Percentiles rank a stretch among this genome's conserved stretches.
These are phyloP conservation scores for Singerocomus inundabilis DNA, from an alignment of 1,284 basidiomycete species.

Conservation along the genomic window DNA sequence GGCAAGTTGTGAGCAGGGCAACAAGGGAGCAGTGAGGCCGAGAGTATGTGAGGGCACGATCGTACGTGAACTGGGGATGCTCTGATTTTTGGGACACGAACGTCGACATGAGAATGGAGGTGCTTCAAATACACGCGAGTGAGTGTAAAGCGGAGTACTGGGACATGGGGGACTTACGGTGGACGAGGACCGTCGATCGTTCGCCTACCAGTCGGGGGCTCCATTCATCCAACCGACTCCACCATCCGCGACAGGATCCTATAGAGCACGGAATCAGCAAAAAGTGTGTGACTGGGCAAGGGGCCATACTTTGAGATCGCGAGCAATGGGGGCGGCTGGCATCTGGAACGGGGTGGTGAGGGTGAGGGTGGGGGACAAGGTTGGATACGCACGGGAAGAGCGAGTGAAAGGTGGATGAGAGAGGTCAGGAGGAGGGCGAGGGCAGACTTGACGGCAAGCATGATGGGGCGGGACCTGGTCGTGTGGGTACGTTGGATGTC, in stretches of 20 bases:
- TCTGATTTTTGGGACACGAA: conserved; percentile 9
- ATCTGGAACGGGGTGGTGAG: conserved; percentile 7
- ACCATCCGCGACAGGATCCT: conserved; percentile 20
- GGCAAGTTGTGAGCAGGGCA: conserved; percentile 9
- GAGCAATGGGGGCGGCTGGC: conserved; percentile 6
- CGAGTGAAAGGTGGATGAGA: conserved; percentile 23
- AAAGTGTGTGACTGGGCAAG: not conserved
- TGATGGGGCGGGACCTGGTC: conserved; percentile 8
- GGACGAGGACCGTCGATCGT: not conserved
- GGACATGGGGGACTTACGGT: conserved; percentile 12
- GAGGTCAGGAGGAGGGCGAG: conserved; percentile 24
- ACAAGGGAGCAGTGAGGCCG: conserved; percentile 4
- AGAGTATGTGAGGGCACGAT: conserved; percentile 8
- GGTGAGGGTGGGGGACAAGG: not conserved
- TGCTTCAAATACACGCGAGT: conserved; percentile 8
- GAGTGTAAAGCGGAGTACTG: not conserved
- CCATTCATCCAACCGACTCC: conserved; percentile 1
- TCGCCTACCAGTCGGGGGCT: conserved; percentile 27
- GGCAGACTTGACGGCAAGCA: conserved; percentile 22
- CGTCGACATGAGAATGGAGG: not conserved
- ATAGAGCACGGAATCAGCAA: conserved; percentile 4
- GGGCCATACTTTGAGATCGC: conserved; percentile 15
- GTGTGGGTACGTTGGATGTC: conserved; percentile 1
- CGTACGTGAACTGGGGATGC: conserved; percentile 10
- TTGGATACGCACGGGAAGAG: conserved; percentile 21